Conservation (phyloP, 257 asterid species). For the Striga asiatica region DNA sequence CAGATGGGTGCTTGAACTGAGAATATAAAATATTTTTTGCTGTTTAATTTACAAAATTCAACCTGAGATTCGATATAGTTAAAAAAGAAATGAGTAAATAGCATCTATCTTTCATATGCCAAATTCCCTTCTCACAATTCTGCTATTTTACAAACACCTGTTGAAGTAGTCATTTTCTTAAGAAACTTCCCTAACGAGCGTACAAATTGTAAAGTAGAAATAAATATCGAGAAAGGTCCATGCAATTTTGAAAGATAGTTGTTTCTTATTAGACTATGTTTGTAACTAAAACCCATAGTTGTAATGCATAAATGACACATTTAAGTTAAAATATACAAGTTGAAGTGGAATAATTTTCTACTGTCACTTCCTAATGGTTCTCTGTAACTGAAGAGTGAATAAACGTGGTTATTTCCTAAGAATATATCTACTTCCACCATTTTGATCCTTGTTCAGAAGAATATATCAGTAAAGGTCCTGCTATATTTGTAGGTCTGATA, state of each 20-base stretch:
- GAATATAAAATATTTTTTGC: background rate
- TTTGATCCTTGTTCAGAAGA: background rate
- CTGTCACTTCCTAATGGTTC: too few relatives aligned
- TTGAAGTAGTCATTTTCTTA: background rate
- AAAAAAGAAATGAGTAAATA: background rate
- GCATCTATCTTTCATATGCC: background rate
- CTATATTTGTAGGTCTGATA: conserved; percentile 58
- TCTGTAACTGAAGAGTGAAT: too few relatives aligned
- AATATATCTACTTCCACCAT: too few relatives aligned
- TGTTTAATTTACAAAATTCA: background rate
- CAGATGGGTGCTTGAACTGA: background rate
- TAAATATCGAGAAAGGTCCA: background rate
- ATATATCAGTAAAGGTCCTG: conserved; percentile 2
- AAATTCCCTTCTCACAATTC: too few relatives aligned
- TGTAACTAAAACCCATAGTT: background rate
- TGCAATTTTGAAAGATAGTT: background rate
- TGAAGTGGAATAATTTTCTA: too few relatives aligned
- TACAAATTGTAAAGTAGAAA: background rate
- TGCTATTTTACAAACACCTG: background rate
- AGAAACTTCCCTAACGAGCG: background rate
- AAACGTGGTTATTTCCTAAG: too few relatives aligned
- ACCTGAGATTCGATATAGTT: background rate
- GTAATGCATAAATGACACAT: too few relatives aligned
- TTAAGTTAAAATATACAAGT: too few relatives aligned
- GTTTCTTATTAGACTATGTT: background rate